phyloP scores from a whole-genome alignment of 352 stramenopile species.

The Phytophthora ramorum region DNA sequence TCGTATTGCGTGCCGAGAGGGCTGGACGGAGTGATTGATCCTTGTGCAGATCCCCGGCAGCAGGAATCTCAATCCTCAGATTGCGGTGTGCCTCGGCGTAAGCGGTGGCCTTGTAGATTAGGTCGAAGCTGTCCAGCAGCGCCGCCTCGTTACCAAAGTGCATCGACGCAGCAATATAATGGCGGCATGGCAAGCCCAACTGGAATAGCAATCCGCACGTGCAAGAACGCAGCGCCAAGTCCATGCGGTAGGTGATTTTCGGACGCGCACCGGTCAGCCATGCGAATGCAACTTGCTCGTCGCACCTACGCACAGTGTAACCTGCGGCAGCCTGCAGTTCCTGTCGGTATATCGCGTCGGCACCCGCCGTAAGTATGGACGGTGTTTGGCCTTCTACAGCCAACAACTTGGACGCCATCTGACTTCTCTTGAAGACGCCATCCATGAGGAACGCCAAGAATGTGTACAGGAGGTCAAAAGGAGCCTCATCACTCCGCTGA shows the following conservation, averaged over 20 bases:
- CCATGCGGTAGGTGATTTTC: conserved; percentile 76
- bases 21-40: conserved; percentile 69
- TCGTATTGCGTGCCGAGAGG: conserved; percentile 48
- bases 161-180: conserved; percentile 74
- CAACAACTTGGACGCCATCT: conserved; percentile 63
- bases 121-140: conserved; percentile 68
- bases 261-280: conserved; percentile 72
- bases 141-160: conserved; percentile 65
- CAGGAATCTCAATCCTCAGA: conserved; percentile 80
- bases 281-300: conserved; percentile 76
- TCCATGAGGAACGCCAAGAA: conserved; percentile 87
- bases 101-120: conserved; percentile 73
- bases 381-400: conserved; percentile 18
- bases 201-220: conserved; percentile 79
- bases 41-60: conserved; percentile 73
- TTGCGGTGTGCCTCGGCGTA: conserved; percentile 69
- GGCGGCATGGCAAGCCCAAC: conserved; percentile 76
- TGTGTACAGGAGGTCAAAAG: conserved; percentile 83
- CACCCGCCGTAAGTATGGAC: conserved; percentile 62
- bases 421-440: conserved; percentile 73
- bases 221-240: conserved; percentile 64
- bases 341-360: conserved; percentile 67
- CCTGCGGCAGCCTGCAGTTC: conserved; percentile 65
- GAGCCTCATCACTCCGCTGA: conserved; percentile 70
- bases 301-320: conserved; percentile 67